Base-by-base conservation (phyloP, 2,329 filamentous ascomycete genomes). In the Alternaria alternata region DNA sequence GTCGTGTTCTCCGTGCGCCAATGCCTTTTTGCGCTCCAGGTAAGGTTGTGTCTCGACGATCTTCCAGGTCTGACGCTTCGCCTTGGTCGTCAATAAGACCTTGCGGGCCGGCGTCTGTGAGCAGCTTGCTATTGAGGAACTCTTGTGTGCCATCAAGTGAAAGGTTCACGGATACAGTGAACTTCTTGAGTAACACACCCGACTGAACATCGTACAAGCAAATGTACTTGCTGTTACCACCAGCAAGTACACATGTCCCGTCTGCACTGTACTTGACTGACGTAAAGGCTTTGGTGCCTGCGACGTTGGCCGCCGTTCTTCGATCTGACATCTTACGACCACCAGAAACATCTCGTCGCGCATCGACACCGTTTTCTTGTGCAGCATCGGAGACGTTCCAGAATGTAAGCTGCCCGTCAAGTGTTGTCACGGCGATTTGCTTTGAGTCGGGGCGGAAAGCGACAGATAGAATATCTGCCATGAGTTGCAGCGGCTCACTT, bases 181-280 rank as follows among this genome's bases (percentile, higher is more conserved):
- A 99, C 76, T 97, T 97, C 78, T 96, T 97, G 57, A 98, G 83
- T 11, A 99, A 82, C 0, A 95, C 93, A 77, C 95, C 93, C 0
- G 94, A 96, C 59, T 89, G 89, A 32, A 96, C 92, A n/a, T 96
- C 94, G 80, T 99, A 99, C 59, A 99, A 80, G 76, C 95, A 98
- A 53, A 99, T 97, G 78, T 96, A 97, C 81, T 99, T 99, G 88
- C 93, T 97, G 83, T 95, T 97, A 32, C 95, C 95, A 48, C 88
- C 94, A 1, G 94, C 95, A 41, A 99, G 83, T 11, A 99, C 84
- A 71, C 95, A 97, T 63, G 88, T 91, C 12, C 95, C 95, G 75
- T 99, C 95, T 1, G 92, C 91, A 76, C 93, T 97, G 81, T 98
- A 99, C 54, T 87, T 88, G 66, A 99, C 91, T 7, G 91, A 91